Base-by-base conservation (phyloP, 1,284 basidiomycete genomes). In the Lignosus rhinocerotis region DNA sequence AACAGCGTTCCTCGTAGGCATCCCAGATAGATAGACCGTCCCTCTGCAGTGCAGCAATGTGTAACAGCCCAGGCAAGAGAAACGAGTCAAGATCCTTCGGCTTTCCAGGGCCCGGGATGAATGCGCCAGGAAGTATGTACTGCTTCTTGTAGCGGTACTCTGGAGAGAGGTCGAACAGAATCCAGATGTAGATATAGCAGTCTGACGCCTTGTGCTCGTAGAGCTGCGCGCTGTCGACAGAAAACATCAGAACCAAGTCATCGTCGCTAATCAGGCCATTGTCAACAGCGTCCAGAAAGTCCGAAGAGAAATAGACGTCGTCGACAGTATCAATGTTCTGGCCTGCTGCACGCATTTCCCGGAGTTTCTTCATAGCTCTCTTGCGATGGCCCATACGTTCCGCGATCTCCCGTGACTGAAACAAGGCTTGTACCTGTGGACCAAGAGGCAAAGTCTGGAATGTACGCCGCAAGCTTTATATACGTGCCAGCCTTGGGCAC, bases 211-310 rank as follows among this genome's bases (percentile, higher is more conserved):
- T 72, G 39, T 51, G 51, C 1, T 21, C 11, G 42, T 72, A 74
- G 0, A 74, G 67, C 53, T 74, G 73, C 0, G 68, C 70, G 14
- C 72, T 68, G 38, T 74, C 72, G 6, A 71, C 41, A 0, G 70
- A 73, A 5, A 69, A 46, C 58, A 70, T 58, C 2, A 73, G 47
- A 1, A 66, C 45, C 0, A 59, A 62, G 49, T 69, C 65, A 11
- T 66, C 31, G 0, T 45, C 31, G 2, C 17, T 19, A 38, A 72
- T 68, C 1, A 53, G 30, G 2, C 66, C 67, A 2, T 46, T 7
- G 3, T 39, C 6, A 6, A 65, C 55, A 14, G 60, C 60, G 1
- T 58, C 59, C 6, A 67, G 47, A 25, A 63, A 66, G n/a, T 68
- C 66, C 11, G 1, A 6, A 2, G 59, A 46, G 34, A 55, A 14